Evolutionary conservation across 805 yeast species (phyloP).

Genomic region (Wickerhamiella vanderwaltii): DNA sequence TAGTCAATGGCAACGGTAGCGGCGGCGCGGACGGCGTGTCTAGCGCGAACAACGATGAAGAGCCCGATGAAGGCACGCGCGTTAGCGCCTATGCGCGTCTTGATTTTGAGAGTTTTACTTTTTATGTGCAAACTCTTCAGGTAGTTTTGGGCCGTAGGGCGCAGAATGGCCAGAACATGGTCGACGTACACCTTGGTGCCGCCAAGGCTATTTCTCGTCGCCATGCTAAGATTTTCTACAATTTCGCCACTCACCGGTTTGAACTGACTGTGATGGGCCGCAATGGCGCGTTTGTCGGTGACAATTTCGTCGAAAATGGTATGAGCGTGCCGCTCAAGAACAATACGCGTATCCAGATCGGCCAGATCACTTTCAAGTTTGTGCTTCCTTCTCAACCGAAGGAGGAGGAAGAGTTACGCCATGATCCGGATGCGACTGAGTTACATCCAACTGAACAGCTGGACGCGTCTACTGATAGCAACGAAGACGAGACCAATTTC

Average conservation of each 20-base stretch:
- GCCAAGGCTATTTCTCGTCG: constrained; percentile 87
- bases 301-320: constrained; percentile 76
- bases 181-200: constrained; percentile 73
- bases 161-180: constrained; percentile 48
- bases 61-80: constrained; percentile 22
- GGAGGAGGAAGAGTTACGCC: constrained; percentile 10
- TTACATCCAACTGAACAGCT: constrained; percentile 10
- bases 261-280: constrained; percentile 86
- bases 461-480: constrained; percentile 2
- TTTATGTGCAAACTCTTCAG: constrained; percentile 92
- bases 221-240: constrained; percentile 92
- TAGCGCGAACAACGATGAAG: background rate
- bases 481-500: constrained; percentile 21
- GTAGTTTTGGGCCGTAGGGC: constrained; percentile 85
- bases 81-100: constrained; percentile 39
- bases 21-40: background rate
- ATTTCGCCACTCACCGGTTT: constrained; percentile 90
- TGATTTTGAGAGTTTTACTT: constrained; percentile 86
- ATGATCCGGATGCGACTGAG: constrained; percentile 10
- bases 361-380: constrained; percentile 80
- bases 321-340: constrained; percentile 78
- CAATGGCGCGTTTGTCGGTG: constrained; percentile 95
- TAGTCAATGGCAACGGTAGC: constrained; percentile 2
- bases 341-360: constrained; percentile 70
- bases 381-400: constrained; percentile 46